phyloP scores from a whole-genome alignment of 2,329 filamentous ascomycete genomes.

The Colletotrichum lupini region DNA sequence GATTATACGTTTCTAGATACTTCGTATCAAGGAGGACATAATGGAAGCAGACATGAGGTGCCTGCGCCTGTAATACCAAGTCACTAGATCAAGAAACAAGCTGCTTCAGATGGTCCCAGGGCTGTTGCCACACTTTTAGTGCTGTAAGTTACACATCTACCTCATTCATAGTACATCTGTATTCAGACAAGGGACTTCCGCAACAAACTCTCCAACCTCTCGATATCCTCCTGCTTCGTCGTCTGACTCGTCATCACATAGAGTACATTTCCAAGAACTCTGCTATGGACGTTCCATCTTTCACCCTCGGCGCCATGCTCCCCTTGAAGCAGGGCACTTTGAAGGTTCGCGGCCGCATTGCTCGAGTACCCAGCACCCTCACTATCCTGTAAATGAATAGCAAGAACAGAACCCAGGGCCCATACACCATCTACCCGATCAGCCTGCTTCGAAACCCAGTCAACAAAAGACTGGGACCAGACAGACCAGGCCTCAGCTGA shows the following conservation, averaged over 20 bases:
- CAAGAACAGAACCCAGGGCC: conserved; percentile 80
- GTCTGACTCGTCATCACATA: conserved; percentile 68
- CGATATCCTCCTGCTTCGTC: conserved; percentile 45
- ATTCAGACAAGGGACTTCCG: not conserved
- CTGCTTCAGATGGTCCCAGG: no score
- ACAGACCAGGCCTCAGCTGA: conserved; percentile 68
- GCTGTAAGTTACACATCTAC: not conserved
- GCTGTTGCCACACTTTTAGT: not conserved
- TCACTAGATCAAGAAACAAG: not conserved
- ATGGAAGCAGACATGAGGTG: not conserved
- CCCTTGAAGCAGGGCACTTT: conserved; percentile 39
- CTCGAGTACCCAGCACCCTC: conserved; percentile 59
- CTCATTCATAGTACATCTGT: not conserved
- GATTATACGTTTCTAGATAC: not conserved
- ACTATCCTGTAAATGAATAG: conserved; percentile 64
- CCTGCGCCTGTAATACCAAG: not conserved
- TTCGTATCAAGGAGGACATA: not conserved
- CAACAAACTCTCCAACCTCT: conserved; percentile 47
- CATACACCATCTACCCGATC: conserved; percentile 72
- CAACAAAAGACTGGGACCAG: conserved; percentile 73
- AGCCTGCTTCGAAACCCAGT: conserved; percentile 64
- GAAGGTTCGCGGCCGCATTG: conserved; percentile 56
- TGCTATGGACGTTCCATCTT: conserved; percentile 62
- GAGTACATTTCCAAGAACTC: conserved; percentile 68
- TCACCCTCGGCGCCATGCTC: not conserved